Base-by-base conservation (phyloP, 1,284 basidiomycete species). In the Leccinum pachyderme region DNA sequence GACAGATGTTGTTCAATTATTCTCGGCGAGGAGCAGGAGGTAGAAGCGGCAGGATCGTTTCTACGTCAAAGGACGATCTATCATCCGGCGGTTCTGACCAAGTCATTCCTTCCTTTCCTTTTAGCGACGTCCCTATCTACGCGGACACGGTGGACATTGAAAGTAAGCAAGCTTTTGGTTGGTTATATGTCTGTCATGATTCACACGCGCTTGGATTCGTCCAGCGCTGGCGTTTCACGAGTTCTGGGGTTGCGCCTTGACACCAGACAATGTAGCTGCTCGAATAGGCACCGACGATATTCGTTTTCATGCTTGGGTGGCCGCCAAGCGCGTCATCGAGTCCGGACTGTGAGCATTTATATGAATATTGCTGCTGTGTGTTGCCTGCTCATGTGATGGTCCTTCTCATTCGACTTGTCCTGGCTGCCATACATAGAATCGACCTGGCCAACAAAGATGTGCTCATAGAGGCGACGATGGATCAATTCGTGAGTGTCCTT, bases 301-400 rank as follows among this genome's bases (percentile, higher is more conserved):
- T 22, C 69, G 65, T 45, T 80, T 78, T 59, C 76, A 77, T 49
- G 61, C 73, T 4, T 79, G 77, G 77, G 73, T 74, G 5, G 79
- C 79, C 2, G 68, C 69, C 22, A 73, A 72, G 52, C 66, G 68
- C 39, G 71, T 72, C 3, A 56, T 78, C 3, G 72, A 75, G 44
- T 66, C 59, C 3, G 53, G 68, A 39, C 51, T 58, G 75, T 73
- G 46, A 43, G 69, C 41, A 24, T 4, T 7, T 22, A 15, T 25
- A 5, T 8, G 39, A 41, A 13, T 11, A 7, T 22, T 39, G 37
- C 12, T 22, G 3, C 22, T 22, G 5, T 39, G 22, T 12, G 24
- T 4, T 41, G 22, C 7, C 24, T 41, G 39, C 39, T 55, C 48
- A 49, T 28, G 31, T 50, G 39, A 52, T 50, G 32, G 7, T 39